Conservation (phyloP, 495 filamentous ascomycete species). For the Penicillium dipodomyicola region DNA sequence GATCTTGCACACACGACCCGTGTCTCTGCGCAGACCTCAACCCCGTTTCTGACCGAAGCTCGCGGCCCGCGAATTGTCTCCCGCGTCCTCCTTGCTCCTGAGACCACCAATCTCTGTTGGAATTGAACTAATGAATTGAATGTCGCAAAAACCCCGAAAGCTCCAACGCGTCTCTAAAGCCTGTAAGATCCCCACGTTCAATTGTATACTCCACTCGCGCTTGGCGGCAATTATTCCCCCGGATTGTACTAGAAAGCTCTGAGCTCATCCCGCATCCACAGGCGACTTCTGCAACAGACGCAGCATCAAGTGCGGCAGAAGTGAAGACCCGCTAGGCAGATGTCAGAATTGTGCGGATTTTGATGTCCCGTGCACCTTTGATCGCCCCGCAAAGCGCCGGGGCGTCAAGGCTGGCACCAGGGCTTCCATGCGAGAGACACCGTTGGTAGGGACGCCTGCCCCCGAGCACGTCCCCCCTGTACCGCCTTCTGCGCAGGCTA, state of each 20-base stretch:
- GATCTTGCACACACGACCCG: slow-evolving; percentile 7
- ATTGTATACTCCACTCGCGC: slow-evolving; percentile 17
- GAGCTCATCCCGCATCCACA: slow-evolving; percentile 14
- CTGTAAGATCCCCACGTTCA: slow-evolving; percentile 22
- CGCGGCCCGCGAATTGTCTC: slow-evolving; percentile 10
- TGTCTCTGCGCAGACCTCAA: slow-evolving; percentile 8
- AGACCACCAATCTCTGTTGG: slow-evolving; percentile 7
- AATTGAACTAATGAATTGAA: slow-evolving; percentile 22
- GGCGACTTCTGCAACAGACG: slow-evolving; percentile 37
- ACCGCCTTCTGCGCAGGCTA: not conserved
- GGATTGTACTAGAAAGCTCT: slow-evolving; percentile 2
- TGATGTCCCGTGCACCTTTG: slow-evolving; percentile 71
- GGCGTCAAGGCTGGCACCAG: slow-evolving; percentile 43
- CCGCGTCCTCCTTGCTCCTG: slow-evolving; percentile 1
- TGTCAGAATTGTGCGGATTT: slow-evolving; percentile 57
- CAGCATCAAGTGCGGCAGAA: slow-evolving; percentile 30
- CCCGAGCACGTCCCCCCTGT: slow-evolving; percentile 5
- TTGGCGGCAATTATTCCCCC: slow-evolving; percentile 7
- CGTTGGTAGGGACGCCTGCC: slow-evolving; percentile 2
- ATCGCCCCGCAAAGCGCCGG: slow-evolving; percentile 65
- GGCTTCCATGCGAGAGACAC: slow-evolving; percentile 12
- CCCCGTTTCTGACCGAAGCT: slow-evolving; percentile 8
- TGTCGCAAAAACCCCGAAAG: slow-evolving; percentile 36
- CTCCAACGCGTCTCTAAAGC: slow-evolving; percentile 35
- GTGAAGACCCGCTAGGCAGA: slow-evolving; percentile 26